A percentile compares a stretch with the other conserved stretches of the same genome.
These are phyloP conservation scores for Phaseolus lunatus DNA, from an alignment of 306 rosid species.

Conservation along the genomic window DNA sequence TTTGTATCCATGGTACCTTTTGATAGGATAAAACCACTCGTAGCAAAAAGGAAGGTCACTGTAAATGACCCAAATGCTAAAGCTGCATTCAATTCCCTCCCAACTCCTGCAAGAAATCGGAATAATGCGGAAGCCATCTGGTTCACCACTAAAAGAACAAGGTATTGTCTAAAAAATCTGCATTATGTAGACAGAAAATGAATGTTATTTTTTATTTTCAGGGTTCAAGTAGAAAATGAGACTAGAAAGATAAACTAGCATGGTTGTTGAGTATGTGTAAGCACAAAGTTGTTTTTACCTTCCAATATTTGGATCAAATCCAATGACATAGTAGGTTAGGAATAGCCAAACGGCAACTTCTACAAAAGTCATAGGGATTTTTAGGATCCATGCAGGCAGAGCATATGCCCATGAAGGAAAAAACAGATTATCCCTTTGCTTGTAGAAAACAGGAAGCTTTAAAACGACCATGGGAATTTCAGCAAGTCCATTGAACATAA, in stretches of 20 bases:
- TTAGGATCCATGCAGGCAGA: conserved; percentile 64
- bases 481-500: conserved; percentile 62
- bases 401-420: conserved; percentile 74
- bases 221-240: not conserved
- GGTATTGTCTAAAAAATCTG: not conserved
- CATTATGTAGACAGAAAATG: not conserved
- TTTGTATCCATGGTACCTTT: not conserved
- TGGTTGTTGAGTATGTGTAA: not conserved
- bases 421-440: conserved; percentile 70
- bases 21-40: not conserved
- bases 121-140: not conserved
- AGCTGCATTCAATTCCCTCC: not conserved
- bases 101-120: not conserved
- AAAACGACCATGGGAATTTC: conserved; percentile 62
- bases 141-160: not conserved
- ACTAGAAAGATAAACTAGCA: not conserved
- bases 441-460: conserved; percentile 72
- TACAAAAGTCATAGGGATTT: conserved; percentile 56
- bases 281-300: conserved; percentile 48
- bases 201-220: not conserved
- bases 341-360: conserved; percentile 65
- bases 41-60: not conserved
- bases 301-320: conserved; percentile 62
- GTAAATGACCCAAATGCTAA: not conserved
- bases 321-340: conserved; percentile 65